Conservation (phyloP, 345 rosid genomes). For the Lepidium didymum region DNA sequence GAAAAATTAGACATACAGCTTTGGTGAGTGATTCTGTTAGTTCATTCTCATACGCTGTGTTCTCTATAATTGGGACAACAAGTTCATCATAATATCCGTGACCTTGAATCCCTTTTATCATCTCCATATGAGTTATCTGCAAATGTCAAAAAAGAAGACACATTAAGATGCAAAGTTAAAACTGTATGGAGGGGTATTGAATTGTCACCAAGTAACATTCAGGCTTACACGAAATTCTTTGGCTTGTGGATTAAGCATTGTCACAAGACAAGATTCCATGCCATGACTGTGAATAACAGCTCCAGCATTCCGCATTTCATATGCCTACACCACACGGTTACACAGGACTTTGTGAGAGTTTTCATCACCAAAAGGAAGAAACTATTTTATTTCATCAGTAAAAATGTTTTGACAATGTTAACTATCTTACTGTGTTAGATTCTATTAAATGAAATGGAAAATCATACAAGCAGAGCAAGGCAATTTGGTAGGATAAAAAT, state of each 20-base stretch:
- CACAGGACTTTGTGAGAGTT: background rate
- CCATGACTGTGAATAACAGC: slow-evolving; percentile 99
- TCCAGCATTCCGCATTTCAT: slow-evolving; percentile 86
- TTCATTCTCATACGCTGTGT: slow-evolving; percentile 84
- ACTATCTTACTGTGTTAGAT: background rate
- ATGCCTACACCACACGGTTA: slow-evolving; percentile 46
- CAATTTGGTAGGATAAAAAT: background rate
- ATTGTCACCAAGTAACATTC: background rate
- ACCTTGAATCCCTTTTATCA: slow-evolving; percentile 98
- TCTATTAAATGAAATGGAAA: background rate
- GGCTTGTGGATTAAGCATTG: slow-evolving; percentile 80
- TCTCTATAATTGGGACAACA: slow-evolving; percentile 91
- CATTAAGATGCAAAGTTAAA: background rate
- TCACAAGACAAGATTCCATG: slow-evolving; percentile 89
- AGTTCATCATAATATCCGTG: slow-evolving; percentile 96
- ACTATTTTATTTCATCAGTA: background rate
- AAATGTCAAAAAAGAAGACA: slow-evolving; percentile 2
- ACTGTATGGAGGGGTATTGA: background rate
- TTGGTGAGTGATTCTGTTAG: slow-evolving; percentile 86
- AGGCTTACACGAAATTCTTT: slow-evolving; percentile 77
- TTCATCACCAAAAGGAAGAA: background rate
- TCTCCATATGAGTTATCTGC: slow-evolving; percentile 98
- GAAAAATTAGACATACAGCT: slow-evolving; percentile 47
- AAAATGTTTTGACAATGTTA: background rate
- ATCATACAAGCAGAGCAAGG: background rate